Percentiles rank a stretch among this genome's conserved stretches.
Evolutionary conservation across 2,329 filamentous ascomycete genomes (phyloP).

Genomic region (Alternaria arborescens): DNA sequence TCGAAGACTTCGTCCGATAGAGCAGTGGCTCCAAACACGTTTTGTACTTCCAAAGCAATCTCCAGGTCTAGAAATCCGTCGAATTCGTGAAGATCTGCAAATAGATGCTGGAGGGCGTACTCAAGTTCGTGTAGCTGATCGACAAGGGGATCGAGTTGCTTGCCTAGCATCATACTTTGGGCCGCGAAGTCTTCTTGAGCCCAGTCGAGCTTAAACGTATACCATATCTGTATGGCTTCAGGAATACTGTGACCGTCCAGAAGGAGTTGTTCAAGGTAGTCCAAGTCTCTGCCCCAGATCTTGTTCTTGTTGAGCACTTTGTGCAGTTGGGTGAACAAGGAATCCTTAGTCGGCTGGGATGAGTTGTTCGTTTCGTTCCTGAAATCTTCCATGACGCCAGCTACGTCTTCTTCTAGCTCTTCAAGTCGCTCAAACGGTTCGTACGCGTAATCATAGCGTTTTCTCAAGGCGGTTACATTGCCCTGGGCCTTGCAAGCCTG

Average conservation of each 20-base stretch:
- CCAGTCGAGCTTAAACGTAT: neutral
- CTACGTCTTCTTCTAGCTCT: neutral
- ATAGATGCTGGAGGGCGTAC: too few relatives aligned
- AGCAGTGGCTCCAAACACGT: fast-evolving
- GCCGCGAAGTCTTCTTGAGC: too few relatives aligned
- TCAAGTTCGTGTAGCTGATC: too few relatives aligned
- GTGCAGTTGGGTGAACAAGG: neutral
- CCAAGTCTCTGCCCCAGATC: neutral
- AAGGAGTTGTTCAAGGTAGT: neutral
- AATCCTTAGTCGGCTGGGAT: neutral
- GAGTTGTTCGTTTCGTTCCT: neutral
- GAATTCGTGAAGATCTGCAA: fast-evolving
- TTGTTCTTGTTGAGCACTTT: neutral
- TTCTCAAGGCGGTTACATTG: too few relatives aligned
- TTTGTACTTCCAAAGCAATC: too few relatives aligned
- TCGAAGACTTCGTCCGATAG: fast-evolving
- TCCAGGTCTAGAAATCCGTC: fast-evolving
- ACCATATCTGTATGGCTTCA: neutral
- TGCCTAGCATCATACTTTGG: too few relatives aligned
- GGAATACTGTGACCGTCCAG: neutral
- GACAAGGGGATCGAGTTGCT: fast-evolving
- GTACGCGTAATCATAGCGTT: neutral
- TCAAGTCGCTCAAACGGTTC: neutral
- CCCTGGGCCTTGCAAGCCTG: too few relatives aligned
- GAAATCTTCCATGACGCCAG: neutral